Evolutionary conservation across 2,329 filamentous ascomycete genomes (phyloP), one percentile per base, ranked within the genome.

Genomic region (Phyllosticta paracitricarpa): DNA sequence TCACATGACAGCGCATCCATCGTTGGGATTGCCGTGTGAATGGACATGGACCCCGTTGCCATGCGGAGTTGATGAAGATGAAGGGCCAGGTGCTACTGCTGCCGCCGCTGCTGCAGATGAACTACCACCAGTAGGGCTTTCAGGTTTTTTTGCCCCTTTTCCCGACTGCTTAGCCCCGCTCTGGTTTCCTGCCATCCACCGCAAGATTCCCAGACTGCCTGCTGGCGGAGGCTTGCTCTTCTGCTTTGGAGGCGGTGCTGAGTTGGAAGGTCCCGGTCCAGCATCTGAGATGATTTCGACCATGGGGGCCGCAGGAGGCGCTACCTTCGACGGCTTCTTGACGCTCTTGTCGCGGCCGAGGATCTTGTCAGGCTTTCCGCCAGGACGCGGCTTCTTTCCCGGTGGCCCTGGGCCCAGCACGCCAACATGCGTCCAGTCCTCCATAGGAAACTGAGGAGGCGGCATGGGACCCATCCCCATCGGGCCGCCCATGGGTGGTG

Each of bases 101-200:
- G 14, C 30, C 4, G 14, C 33, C 2, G 4, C 10, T 40, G 33
- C 33, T 17, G 33, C 33, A 14, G 33, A 17, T 40, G 33, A 12
- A 40, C 54, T 53, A 19, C 58, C 54, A 33, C 54, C 59, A 57
- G 55, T 61, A 60, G 55, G 59, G 59, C 61, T 58, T 58, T 68
- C 66, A 68, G 66, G 64, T 68, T 68, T 67, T 68, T 68, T 68
- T 68, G 61, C 59, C 56, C 58, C 63, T 67, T 68, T 68, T 67
- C 66, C 64, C 64, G 66, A 67, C 62, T 54, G 62, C 35, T 61
- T 61, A 12, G 54, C 33, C 7, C 62, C 58, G 12, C 63, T 64
- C 3, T 48, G 14, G 17, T 14, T 7, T n/a, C 65, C 65, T 48
- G 68, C 68, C 56, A 67, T 67, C 68, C 68, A 70, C 56, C 66